Percentiles rank a stretch among this genome's conserved stretches.
Conservation (phyloP, 495 filamentous ascomycete genomes). For the Massariosphaeria phaeospora region DNA sequence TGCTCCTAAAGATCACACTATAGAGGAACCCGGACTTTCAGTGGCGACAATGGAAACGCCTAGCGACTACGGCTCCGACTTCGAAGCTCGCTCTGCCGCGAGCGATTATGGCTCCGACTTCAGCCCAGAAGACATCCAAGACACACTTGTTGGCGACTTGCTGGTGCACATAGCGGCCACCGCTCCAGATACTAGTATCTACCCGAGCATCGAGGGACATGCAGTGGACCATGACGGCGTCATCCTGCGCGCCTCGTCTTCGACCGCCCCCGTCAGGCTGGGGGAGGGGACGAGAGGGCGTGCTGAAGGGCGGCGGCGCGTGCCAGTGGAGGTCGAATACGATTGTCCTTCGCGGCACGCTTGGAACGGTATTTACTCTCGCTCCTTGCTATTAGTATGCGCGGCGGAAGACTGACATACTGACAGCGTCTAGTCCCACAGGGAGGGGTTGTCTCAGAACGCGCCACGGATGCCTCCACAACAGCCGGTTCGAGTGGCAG, state of each 20-base stretch:
- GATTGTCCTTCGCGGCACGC: slow-evolving; percentile 12
- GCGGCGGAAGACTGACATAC: slow-evolving; percentile 34
- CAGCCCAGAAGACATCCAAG: slow-evolving; percentile 38
- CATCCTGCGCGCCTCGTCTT: slow-evolving; percentile 1
- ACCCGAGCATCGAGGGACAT: slow-evolving; percentile 6
- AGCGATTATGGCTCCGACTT: slow-evolving; percentile 44
- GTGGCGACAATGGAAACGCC: neutral
- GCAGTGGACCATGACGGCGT: neutral
- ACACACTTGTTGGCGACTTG: slow-evolving; percentile 24
- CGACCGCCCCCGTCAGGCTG: neutral
- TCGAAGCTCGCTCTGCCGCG: neutral
- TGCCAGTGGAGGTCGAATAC: slow-evolving; percentile 30
- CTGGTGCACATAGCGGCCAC: slow-evolving; percentile 28
- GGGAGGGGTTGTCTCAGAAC: neutral
- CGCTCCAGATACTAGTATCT: slow-evolving; percentile 8
- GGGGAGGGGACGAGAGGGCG: neutral
- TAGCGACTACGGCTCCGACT: slow-evolving; percentile 28
- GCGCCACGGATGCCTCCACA: neutral
- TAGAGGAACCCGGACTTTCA: neutral
- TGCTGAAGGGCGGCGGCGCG: slow-evolving; percentile 7
- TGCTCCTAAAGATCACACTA: neutral
- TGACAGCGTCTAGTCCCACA: slow-evolving; percentile 39
- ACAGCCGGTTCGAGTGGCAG: neutral
- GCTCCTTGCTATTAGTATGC: neutral
- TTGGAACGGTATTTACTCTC: slow-evolving; percentile 15